Evolutionary conservation across 352 stramenopile genomes (phyloP).

Genomic region (Phytophthora ohioensis): DNA sequence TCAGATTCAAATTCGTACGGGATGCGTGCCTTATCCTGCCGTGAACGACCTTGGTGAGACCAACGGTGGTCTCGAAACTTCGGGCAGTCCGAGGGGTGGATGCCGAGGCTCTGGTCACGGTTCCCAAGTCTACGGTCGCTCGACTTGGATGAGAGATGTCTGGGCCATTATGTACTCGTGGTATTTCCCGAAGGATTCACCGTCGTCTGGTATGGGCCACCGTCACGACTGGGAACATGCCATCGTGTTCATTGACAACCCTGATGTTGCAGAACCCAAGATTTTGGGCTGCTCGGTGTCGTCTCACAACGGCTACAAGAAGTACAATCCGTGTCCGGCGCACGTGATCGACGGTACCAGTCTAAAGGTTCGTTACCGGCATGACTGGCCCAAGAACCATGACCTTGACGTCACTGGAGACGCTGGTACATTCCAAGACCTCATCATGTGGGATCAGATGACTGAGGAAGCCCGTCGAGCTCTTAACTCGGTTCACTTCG

Average conservation of each 20-base stretch:
- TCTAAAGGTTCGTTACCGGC: slow-evolving; percentile 10
- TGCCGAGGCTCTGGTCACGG: slow-evolving; percentile 11
- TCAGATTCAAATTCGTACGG: slow-evolving; percentile 11
- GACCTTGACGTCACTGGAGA: slow-evolving; percentile 11
- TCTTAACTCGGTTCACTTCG: slow-evolving; percentile 5
- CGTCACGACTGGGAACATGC: slow-evolving; percentile 16
- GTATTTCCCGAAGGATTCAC: slow-evolving; percentile 13
- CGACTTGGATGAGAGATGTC: background rate
- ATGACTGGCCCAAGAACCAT: background rate
- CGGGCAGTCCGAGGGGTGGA: background rate
- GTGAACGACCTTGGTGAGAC: slow-evolving; percentile 6
- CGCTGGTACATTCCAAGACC: slow-evolving; percentile 11
- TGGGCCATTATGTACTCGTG: slow-evolving; percentile 15
- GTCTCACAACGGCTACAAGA: slow-evolving; percentile 11
- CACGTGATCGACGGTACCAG: slow-evolving; percentile 6
- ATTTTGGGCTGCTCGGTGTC: slow-evolving; percentile 13
- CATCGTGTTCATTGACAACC: slow-evolving; percentile 17
- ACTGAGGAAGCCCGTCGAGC: slow-evolving; percentile 1
- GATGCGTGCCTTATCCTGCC: slow-evolving; percentile 4
- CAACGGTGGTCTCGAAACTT: slow-evolving; percentile 1
- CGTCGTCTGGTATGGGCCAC: slow-evolving; percentile 9
- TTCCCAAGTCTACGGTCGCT: slow-evolving; percentile 7
- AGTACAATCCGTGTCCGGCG: slow-evolving; percentile 6
- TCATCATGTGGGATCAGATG: slow-evolving; percentile 16
- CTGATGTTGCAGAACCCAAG: background rate